Conservation (phyloP, 768 basidiomycete species). For the Auriculariales sp. region DNA sequence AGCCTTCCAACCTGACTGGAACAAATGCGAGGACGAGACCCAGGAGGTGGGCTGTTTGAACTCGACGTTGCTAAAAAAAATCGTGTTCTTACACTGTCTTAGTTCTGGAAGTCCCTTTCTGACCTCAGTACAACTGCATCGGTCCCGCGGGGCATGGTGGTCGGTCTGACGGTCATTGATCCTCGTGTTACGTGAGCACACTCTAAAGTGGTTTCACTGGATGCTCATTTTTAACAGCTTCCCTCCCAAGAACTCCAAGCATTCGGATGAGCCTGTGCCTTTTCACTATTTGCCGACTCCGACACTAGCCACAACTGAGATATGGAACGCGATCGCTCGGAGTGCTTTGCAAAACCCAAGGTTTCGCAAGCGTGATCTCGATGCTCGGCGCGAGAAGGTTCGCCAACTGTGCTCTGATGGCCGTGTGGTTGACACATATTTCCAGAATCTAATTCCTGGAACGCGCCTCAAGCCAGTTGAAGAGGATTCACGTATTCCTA, state of each 20-base stretch:
- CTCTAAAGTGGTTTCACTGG: background rate
- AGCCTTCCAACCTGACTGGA: slow-evolving; percentile 18
- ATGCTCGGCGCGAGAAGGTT: slow-evolving; percentile 68
- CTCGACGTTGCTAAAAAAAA: background rate
- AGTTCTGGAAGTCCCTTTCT: slow-evolving; percentile 58
- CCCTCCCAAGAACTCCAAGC: slow-evolving; percentile 64
- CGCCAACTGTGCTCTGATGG: slow-evolving; percentile 6
- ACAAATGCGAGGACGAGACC: background rate
- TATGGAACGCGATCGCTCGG: slow-evolving; percentile 58
- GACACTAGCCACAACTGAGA: slow-evolving; percentile 43
- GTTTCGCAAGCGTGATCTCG: slow-evolving; percentile 75
- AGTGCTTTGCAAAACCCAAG: slow-evolving; percentile 39
- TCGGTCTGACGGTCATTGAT: slow-evolving; percentile 72
- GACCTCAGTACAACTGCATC: slow-evolving; percentile 50
- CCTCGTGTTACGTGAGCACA: slow-evolving; percentile 63
- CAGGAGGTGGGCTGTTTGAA: background rate
- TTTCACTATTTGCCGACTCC: slow-evolving; percentile 35
- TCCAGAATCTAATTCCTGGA: slow-evolving; percentile 66
- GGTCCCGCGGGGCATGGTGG: slow-evolving; percentile 57
- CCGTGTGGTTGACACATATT: background rate
- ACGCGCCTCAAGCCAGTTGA: slow-evolving; percentile 46
- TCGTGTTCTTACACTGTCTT: slow-evolving; percentile 1
- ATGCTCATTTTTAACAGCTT: slow-evolving; percentile 35
- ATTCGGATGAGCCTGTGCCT: slow-evolving; percentile 14
- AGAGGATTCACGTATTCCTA: slow-evolving; percentile 72